Evolutionary conservation across 768 basidiomycete species (phyloP), one percentile per base, ranked within the genome.

Genomic region (Astraeus odoratus): DNA sequence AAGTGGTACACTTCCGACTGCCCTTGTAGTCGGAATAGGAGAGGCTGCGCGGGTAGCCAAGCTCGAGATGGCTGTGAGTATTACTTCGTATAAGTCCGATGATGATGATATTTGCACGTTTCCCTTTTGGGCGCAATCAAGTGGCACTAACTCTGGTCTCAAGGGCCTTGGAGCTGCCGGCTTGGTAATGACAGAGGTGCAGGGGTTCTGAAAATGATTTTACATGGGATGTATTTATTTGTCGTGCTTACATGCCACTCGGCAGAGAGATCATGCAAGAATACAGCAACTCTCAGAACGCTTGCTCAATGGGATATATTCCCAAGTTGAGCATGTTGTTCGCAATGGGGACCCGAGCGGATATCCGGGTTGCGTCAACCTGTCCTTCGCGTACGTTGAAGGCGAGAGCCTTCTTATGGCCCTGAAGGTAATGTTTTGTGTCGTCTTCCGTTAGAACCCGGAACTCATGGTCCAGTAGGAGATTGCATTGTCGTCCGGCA

Each of bases 351-450:
- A 97, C 60, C 68, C 75, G 0, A 73, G 83, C 46, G 96, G 96
- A 18, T 99, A 95, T 66, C 83, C 93, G 1, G 96, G 96, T 31
- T 99, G 96, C 62, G 79, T 97, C 61, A 97, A 97, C 65, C 75
- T 97, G 34, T 90, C 86, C 52, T 97, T 97, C 61, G 81, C 93
- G 3, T 98, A 96, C 59, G 93, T 98, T 29, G 95, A 98, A 64
- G 95, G 95, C 19, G 95, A 98, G 67, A 92, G 88, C 63, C 75
- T 99, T 52, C 66, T 99, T 49, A 99, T 99, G 96, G 94, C 95
- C 9, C 66, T 99, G 54, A 99, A 99, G 78, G 92, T 85, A 51
- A 44, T 70, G 34, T 27, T 8, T 26, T 12, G 36, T 18, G 43
- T 30, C 29, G 12, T 29, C 20, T 15, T 18, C 30, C 15, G 13